These are phyloP conservation scores for Capsicum baccatum DNA, from an alignment of 257 asterid genomes.

Conservation along the genomic window DNA sequence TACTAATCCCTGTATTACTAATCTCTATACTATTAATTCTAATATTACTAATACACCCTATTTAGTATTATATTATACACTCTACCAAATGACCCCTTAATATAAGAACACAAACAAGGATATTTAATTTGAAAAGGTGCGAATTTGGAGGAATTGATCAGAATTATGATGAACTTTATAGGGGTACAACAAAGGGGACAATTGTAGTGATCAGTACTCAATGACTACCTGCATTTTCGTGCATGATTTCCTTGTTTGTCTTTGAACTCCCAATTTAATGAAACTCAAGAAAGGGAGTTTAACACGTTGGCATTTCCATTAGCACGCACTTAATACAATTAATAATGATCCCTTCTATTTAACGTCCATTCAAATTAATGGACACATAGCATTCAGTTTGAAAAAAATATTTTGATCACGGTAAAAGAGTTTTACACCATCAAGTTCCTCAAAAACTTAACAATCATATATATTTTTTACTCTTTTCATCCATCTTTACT, in stretches of 20 bases:
- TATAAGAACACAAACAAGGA: background rate
- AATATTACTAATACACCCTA: too few species aligned
- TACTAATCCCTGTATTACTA: too few species aligned
- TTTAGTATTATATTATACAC: too few species aligned
- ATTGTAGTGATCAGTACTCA: background rate
- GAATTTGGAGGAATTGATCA: background rate
- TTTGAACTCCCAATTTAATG: background rate
- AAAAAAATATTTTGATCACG: background rate
- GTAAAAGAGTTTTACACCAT: background rate
- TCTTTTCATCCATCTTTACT: too few species aligned
- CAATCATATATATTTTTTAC: too few species aligned
- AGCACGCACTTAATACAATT: background rate
- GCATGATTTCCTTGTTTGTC: slow-evolving; percentile 1
- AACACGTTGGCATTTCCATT: background rate
- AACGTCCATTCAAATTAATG: background rate
- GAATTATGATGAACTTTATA: slow-evolving; percentile 19
- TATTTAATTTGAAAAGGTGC: background rate
- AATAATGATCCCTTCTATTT: background rate
- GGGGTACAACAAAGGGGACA: slow-evolving; percentile 19
- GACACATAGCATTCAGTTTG: background rate
- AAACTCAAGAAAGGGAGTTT: background rate
- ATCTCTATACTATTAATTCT: too few species aligned
- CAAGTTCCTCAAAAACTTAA: background rate
- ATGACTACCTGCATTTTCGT: slow-evolving; percentile 1
- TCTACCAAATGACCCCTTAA: too few species aligned